Percentiles rank a stretch among this genome's conserved stretches.
Evolutionary conservation across 768 basidiomycete species (phyloP).

Genomic region (Filobasidium floriforme): DNA sequence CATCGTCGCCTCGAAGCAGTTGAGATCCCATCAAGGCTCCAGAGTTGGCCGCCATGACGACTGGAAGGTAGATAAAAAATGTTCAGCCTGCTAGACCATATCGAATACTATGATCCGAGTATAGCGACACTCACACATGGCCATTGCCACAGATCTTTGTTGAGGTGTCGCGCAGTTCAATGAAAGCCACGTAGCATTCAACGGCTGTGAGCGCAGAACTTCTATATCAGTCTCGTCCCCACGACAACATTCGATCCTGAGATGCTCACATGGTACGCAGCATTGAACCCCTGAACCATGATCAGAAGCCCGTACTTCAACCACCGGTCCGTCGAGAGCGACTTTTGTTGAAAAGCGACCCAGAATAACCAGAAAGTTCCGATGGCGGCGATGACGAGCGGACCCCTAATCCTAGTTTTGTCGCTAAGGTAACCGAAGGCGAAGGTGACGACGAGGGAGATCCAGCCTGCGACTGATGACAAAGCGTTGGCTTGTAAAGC

Average conservation of each 20-base stretch:
- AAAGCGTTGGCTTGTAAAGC: slow-evolving; percentile 37
- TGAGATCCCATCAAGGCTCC: slow-evolving; percentile 36
- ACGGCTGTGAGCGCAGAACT: slow-evolving; percentile 14
- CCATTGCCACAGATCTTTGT: slow-evolving; percentile 36
- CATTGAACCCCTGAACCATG: slow-evolving; percentile 23
- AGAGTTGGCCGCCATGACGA: slow-evolving; percentile 37
- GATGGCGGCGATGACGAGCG: slow-evolving; percentile 26
- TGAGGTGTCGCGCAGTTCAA: slow-evolving; percentile 32
- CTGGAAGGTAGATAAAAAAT: slow-evolving; percentile 3
- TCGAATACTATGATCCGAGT: background rate
- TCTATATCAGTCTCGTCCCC: background rate
- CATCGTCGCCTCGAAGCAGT: slow-evolving; percentile 34
- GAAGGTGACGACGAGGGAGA: slow-evolving; percentile 26
- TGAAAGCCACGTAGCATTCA: slow-evolving; percentile 38
- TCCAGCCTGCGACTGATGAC: slow-evolving; percentile 35
- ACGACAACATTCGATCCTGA: background rate
- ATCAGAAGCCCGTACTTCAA: slow-evolving; percentile 28
- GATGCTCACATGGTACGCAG: slow-evolving; percentile 27
- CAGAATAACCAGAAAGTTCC: slow-evolving; percentile 27
- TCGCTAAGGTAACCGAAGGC: slow-evolving; percentile 28
- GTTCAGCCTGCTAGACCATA: background rate
- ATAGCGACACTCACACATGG: slow-evolving; percentile 26
- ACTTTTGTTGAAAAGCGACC: slow-evolving; percentile 32
- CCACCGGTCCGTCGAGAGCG: slow-evolving; percentile 25
- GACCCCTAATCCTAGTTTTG: slow-evolving; percentile 28